A percentile compares a stretch with the other conserved stretches of the same genome.
These are phyloP conservation scores for Pelargonium exstipulatum DNA, from an alignment of 441 rosid genomes.

Conservation along the genomic window DNA sequence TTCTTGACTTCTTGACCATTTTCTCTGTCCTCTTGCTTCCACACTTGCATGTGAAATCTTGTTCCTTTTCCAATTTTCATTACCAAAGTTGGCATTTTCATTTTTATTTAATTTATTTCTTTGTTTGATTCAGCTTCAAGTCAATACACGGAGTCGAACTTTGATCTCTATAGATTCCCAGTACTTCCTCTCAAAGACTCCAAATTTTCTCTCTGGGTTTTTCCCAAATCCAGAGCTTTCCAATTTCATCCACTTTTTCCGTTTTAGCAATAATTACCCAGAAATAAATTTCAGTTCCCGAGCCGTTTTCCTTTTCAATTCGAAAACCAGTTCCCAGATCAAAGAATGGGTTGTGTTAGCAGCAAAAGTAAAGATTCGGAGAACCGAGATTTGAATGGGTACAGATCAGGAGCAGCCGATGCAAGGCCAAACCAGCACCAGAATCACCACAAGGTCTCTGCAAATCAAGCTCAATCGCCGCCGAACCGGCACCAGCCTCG, in stretches of 20 bases:
- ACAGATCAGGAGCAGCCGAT: background rate
- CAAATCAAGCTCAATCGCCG: background rate
- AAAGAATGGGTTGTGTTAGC: slow-evolving; percentile 4
- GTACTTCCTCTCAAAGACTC: no score
- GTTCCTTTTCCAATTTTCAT: no score
- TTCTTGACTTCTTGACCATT: no score
- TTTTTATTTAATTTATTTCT: no score
- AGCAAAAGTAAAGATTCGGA: background rate
- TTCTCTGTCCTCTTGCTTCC: no score
- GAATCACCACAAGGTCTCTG: background rate
- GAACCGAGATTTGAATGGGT: background rate
- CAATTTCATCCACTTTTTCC: background rate
- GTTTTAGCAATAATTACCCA: background rate
- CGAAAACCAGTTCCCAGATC: background rate
- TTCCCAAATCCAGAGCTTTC: background rate
- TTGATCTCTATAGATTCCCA: no score
- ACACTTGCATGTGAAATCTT: no score
- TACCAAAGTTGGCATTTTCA: no score
- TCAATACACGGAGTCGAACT: no score
- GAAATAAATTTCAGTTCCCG: background rate
- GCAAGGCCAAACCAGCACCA: background rate
- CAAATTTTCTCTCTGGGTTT: no score
- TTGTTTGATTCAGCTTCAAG: no score
- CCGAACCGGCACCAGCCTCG: slow-evolving; percentile 16
- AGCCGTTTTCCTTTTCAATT: background rate